Conservation (phyloP, 108 stramenopile genomes). For the Skeletonema costatum region DNA sequence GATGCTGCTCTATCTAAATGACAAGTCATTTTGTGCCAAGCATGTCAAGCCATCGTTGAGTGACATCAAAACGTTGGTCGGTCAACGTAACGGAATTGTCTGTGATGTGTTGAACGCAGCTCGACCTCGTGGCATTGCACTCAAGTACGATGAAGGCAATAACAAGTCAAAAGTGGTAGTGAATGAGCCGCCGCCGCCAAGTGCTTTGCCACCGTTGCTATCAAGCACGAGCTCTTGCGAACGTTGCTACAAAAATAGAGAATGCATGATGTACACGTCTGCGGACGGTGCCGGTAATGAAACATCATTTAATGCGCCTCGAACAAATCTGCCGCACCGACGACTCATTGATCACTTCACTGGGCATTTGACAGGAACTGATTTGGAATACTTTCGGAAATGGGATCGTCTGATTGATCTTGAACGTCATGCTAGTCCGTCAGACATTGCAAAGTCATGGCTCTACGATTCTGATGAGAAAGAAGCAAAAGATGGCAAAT, state of each 20-base stretch:
- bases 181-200: slow-evolving; percentile 44
- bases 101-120: slow-evolving; percentile 55
- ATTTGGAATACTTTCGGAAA: slow-evolving; percentile 78
- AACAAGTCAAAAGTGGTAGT: slow-evolving; percentile 21
- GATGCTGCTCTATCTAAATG: slow-evolving; percentile 79
- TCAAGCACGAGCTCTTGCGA: slow-evolving; percentile 56
- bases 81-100: slow-evolving; percentile 77
- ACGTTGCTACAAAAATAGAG: slow-evolving; percentile 73
- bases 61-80: slow-evolving; percentile 77
- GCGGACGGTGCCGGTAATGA: slow-evolving; percentile 31
- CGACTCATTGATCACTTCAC: slow-evolving; percentile 65
- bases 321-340: slow-evolving; percentile 36
- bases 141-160: slow-evolving; percentile 50
- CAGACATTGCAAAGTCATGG: slow-evolving; percentile 62
- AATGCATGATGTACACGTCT: slow-evolving; percentile 88
- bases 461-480: slow-evolving; percentile 52
- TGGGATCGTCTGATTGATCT: slow-evolving; percentile 91
- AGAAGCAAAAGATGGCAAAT: slow-evolving; percentile 67
- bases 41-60: slow-evolving; percentile 67
- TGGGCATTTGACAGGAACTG: slow-evolving; percentile 62
- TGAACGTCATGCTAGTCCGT: slow-evolving; percentile 59
- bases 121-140: slow-evolving; percentile 64
- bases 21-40: slow-evolving; percentile 49
- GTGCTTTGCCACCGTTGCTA: slow-evolving; percentile 63
- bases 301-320: neutral